phyloP scores from a whole-genome alignment of 1,139 yeast genomes.

The Torulaspora pretoriensis region DNA sequence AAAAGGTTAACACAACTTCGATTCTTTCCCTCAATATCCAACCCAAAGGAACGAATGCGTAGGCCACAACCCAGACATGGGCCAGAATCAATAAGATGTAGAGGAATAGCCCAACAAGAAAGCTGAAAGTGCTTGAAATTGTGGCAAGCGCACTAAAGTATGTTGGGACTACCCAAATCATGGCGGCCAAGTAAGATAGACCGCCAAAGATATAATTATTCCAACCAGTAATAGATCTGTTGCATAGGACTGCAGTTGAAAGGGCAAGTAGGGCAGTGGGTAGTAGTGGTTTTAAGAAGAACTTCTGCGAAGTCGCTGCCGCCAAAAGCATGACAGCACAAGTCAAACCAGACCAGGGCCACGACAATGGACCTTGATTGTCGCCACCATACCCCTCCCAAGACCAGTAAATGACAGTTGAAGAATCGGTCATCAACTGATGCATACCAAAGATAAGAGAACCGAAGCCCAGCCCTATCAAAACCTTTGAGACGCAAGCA shows the following conservation, averaged over 20 bases:
- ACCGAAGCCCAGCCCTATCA: conserved; percentile 63
- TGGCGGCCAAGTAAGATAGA: conserved; percentile 55
- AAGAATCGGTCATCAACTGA: conserved; percentile 76
- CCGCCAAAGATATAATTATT: conserved; percentile 74
- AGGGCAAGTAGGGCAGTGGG: conserved; percentile 40
- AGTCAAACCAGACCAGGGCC: conserved; percentile 79
- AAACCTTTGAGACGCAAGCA: conserved; percentile 13
- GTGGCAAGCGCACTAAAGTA: conserved; percentile 55
- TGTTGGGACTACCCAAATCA: conserved; percentile 60
- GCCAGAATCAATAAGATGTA: conserved; percentile 60
- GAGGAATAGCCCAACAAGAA: conserved; percentile 54
- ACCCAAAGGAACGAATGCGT: conserved; percentile 97
- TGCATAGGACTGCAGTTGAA: conserved; percentile 39
- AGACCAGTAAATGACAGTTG: conserved; percentile 81
- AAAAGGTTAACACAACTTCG: conserved; percentile 58
- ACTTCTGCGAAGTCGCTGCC: conserved; percentile 37
- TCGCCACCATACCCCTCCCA: conserved; percentile 90
- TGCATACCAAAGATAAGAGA: conserved; percentile 68
- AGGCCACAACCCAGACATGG: conserved; percentile 96
- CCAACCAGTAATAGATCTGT: conserved; percentile 54
- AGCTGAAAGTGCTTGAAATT: conserved; percentile 55
- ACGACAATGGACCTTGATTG: conserved; percentile 70
- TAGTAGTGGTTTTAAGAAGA: conserved; percentile 28
- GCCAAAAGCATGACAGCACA: conserved; percentile 60
- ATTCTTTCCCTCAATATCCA: conserved; percentile 81